A percentile compares a stretch with the other conserved stretches of the same genome.
phyloP scores from a whole-genome alignment of 2,329 filamentous ascomycete species.

The Aureobasidium sp. region DNA sequence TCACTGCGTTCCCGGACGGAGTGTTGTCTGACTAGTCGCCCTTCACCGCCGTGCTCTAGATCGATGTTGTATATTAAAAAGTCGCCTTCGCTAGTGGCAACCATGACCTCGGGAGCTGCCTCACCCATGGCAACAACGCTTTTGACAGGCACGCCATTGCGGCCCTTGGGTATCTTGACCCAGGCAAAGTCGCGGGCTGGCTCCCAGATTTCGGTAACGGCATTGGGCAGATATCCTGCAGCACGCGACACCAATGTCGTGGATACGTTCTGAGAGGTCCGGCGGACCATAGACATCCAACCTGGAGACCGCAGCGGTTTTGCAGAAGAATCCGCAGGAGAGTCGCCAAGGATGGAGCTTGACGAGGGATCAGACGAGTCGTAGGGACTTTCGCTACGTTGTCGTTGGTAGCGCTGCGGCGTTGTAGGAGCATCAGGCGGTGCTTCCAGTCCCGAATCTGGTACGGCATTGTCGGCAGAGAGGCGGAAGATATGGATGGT shows the following conservation, averaged over 20 bases:
- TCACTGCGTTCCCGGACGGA: conserved; percentile 11
- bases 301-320: conserved; percentile 51
- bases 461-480: conserved; percentile 27
- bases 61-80: conserved; percentile 96
- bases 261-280: conserved; percentile 89
- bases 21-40: conserved; percentile 76
- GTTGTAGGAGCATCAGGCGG: not conserved
- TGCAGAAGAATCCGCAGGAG: not conserved
- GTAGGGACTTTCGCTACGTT: conserved; percentile 35
- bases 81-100: conserved; percentile 89
- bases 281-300: conserved; percentile 81
- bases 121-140: conserved; percentile 98
- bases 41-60: conserved; percentile 88
- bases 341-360: conserved; percentile 30
- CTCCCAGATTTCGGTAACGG: conserved; percentile 97
- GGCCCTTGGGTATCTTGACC: conserved; percentile 74
- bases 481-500: conserved; percentile 96
- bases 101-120: conserved; percentile 92
- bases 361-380: conserved; percentile 24
- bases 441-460: not conserved
- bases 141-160: conserved; percentile 48
- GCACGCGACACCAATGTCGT: conserved; percentile 81
- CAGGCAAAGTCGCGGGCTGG: conserved; percentile 91
- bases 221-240: conserved; percentile 83
- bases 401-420: conserved; percentile 15